Evolutionary conservation across 164 flowering plant species (phyloP).

Genomic region (Annona cherimola): DNA sequence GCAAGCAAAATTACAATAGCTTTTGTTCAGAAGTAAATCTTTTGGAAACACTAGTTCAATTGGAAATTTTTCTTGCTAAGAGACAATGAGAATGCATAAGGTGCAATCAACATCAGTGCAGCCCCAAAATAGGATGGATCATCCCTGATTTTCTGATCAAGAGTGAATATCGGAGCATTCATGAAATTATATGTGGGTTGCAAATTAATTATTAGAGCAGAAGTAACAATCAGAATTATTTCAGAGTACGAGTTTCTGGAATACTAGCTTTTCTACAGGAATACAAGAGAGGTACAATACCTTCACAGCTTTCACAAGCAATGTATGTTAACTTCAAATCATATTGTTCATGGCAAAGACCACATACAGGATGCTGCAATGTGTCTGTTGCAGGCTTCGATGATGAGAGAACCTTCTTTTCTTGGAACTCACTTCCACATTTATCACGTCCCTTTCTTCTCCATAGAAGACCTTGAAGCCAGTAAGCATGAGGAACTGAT

Average conservation of each 20-base stretch:
- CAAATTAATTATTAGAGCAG: neutral
- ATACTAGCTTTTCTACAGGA: neutral
- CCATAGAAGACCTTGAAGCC: slow-evolving; percentile 74
- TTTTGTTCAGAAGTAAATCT: neutral
- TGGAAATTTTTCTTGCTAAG: neutral
- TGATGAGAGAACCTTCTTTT: slow-evolving; percentile 34
- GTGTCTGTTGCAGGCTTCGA: slow-evolving; percentile 18
- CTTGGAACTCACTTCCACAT: slow-evolving; percentile 42
- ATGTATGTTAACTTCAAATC: slow-evolving; percentile 36
- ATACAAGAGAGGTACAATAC: slow-evolving; percentile 26
- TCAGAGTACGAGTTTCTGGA: neutral
- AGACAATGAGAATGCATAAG: neutral
- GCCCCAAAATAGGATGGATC: neutral
- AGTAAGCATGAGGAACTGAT: slow-evolving; percentile 40
- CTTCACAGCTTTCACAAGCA: slow-evolving; percentile 72
- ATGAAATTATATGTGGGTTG: neutral
- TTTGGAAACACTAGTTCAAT: neutral
- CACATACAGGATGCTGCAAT: slow-evolving; percentile 46
- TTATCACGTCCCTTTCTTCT: slow-evolving; percentile 66
- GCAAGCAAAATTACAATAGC: neutral
- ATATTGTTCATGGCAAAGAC: slow-evolving; percentile 51
- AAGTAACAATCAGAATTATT: neutral
- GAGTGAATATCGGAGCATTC: neutral
- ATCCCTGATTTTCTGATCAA: too few species aligned
- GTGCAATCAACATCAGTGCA: neutral